phyloP scores from a whole-genome alignment of 371 early-diverging fungal species.

The Gilbertella persicaria region DNA sequence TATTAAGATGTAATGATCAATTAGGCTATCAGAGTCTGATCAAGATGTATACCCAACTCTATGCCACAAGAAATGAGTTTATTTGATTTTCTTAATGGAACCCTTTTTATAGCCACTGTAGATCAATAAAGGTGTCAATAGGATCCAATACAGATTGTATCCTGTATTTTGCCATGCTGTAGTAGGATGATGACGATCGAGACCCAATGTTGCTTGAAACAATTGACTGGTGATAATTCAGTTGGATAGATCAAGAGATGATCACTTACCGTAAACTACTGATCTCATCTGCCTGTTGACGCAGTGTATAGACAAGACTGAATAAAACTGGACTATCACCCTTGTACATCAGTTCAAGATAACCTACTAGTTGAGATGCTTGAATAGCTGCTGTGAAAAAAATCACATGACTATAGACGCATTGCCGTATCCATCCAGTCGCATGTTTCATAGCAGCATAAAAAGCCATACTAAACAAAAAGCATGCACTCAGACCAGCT shows the following conservation, averaged over 20 bases:
- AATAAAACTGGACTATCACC: background rate
- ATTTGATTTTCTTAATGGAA: slow-evolving; percentile 5
- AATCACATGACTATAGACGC: background rate
- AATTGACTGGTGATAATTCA: background rate
- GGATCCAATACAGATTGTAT: slow-evolving; percentile 22
- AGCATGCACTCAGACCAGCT: background rate
- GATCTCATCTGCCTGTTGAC: slow-evolving; percentile 2
- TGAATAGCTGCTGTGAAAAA: slow-evolving; percentile 11
- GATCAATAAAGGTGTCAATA: slow-evolving; percentile 8
- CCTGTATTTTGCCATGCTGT: slow-evolving; percentile 10
- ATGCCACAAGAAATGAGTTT: slow-evolving; percentile 43
- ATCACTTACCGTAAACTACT: background rate
- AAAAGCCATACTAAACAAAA: background rate
- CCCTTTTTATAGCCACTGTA: slow-evolving; percentile 3
- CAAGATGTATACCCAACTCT: slow-evolving; percentile 81
- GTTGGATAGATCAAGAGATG: no score
- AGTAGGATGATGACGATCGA: background rate
- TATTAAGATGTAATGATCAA: slow-evolving; percentile 82
- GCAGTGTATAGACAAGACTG: background rate
- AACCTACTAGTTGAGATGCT: slow-evolving; percentile 1
- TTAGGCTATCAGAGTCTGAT: slow-evolving; percentile 88
- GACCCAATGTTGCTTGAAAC: slow-evolving; percentile 2
- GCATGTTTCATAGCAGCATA: background rate
- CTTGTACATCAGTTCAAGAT: slow-evolving; percentile 1
- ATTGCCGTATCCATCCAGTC: background rate